A percentile compares a stretch with the other conserved stretches of the same genome.
phyloP scores from a whole-genome alignment of 768 basidiomycete genomes.

The Phallus indusiatus region DNA sequence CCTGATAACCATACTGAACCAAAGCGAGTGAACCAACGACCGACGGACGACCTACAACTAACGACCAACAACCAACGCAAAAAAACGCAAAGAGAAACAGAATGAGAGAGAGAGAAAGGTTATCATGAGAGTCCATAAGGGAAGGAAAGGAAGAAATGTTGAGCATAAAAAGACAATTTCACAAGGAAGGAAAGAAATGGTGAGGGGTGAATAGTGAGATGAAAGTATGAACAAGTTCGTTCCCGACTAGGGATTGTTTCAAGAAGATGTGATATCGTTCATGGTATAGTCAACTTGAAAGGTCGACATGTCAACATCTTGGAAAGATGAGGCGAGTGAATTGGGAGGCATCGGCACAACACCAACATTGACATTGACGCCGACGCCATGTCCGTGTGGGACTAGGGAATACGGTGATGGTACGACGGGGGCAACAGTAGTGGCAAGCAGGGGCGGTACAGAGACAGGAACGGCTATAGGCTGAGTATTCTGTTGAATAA shows the following conservation, averaged over 20 bases:
- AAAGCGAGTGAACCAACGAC: background rate
- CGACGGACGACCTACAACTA: background rate
- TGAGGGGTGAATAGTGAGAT: background rate
- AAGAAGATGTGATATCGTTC: background rate
- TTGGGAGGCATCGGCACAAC: conserved; percentile 22
- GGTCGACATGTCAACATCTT: conserved; percentile 1
- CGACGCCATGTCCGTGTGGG: background rate
- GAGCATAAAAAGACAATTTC: background rate
- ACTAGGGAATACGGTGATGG: background rate
- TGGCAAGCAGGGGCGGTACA: conserved; percentile 18
- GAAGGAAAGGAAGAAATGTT: background rate
- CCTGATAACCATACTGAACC: too few relatives aligned
- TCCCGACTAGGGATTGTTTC: background rate
- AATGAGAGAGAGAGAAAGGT: conserved; percentile 19
- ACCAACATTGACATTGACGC: background rate
- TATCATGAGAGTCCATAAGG: conserved; percentile 11
- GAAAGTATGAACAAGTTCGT: background rate
- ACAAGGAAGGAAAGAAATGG: background rate
- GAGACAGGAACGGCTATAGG: conserved; percentile 5
- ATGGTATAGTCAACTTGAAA: conserved; percentile 7
- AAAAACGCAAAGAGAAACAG: conserved; percentile 18
- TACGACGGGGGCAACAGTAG: background rate
- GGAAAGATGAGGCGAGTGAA: background rate
- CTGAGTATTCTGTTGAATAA: conserved; percentile 36
- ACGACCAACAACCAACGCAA: background rate